These are phyloP conservation scores for Adansonia grandidieri DNA, from an alignment of 441 rosid genomes.

Conservation along the genomic window DNA sequence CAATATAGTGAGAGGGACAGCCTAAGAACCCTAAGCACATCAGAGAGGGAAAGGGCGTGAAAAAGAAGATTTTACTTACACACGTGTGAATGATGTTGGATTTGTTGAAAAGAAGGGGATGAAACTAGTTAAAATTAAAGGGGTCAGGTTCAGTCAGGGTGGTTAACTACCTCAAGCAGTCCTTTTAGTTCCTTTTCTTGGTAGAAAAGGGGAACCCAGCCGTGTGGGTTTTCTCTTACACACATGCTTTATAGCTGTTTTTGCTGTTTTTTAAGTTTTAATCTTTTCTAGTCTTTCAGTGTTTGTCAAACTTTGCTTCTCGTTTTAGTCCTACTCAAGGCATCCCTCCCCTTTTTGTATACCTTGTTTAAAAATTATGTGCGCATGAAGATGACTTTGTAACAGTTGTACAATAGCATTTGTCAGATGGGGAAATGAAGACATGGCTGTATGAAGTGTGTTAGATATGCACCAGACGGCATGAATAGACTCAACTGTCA, in stretches of 20 bases:
- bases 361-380: neutral
- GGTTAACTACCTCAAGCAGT: constrained; percentile 20
- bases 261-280: constrained; percentile 3
- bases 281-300: constrained; percentile 4
- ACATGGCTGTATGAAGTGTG: constrained; percentile 41
- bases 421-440: constrained; percentile 45
- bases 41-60: neutral
- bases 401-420: constrained; percentile 64
- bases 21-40: constrained; percentile 30
- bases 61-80: neutral
- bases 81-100: constrained; percentile 20
- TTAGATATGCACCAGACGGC: constrained; percentile 32
- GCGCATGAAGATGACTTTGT: constrained; percentile 43
- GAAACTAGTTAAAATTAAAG: neutral
- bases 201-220: neutral
- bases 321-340: neutral
- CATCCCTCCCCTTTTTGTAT: neutral
- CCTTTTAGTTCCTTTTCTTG: neutral
- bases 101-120: neutral
- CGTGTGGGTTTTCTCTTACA: neutral
- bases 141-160: neutral
- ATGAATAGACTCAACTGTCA: constrained; percentile 31
- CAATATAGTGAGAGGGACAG: constrained; percentile 42
- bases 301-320: constrained; percentile 23
- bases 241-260: neutral